Evolutionary conservation across 495 filamentous ascomycete species (phyloP).

Genomic region (Penicillium herquei): DNA sequence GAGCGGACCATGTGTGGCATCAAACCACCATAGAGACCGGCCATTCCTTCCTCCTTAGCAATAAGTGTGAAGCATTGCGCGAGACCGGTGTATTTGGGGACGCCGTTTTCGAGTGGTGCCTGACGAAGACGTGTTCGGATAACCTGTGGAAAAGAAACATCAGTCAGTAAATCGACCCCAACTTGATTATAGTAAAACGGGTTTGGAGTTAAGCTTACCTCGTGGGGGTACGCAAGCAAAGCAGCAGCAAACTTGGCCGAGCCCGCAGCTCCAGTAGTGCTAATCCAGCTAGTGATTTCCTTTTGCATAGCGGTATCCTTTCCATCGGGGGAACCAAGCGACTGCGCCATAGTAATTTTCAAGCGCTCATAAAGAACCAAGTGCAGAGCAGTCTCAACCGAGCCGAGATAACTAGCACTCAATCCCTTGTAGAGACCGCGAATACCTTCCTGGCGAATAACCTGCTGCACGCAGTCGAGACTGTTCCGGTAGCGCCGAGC

Average conservation of each 20-base stretch:
- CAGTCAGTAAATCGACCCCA: background rate
- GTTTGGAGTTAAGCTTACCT: slow-evolving; percentile 48
- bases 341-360: slow-evolving; percentile 61
- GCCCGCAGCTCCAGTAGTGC: slow-evolving; percentile 69
- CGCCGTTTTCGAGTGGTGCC: slow-evolving; percentile 69
- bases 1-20: slow-evolving; percentile 84
- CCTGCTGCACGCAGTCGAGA: slow-evolving; percentile 74
- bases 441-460: slow-evolving; percentile 73
- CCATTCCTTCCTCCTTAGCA: slow-evolving; percentile 80
- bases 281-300: slow-evolving; percentile 35
- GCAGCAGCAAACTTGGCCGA: slow-evolving; percentile 79
- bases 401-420: slow-evolving; percentile 82
- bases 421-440: slow-evolving; percentile 80
- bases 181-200: too few species aligned
- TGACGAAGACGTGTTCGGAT: slow-evolving; percentile 79
- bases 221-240: slow-evolving; percentile 82
- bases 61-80: slow-evolving; percentile 78
- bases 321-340: slow-evolving; percentile 46
- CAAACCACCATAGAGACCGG: slow-evolving; percentile 78
- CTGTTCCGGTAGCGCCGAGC: slow-evolving; percentile 75
- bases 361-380: slow-evolving; percentile 86
- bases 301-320: slow-evolving; percentile 24
- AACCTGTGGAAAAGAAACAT: slow-evolving; percentile 47
- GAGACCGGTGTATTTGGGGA: slow-evolving; percentile 78
- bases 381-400: slow-evolving; percentile 81